A percentile compares a stretch with the other conserved stretches of the same genome.
phyloP scores from a whole-genome alignment of 2,329 filamentous ascomycete species.

The Talaromyces marneffei region DNA sequence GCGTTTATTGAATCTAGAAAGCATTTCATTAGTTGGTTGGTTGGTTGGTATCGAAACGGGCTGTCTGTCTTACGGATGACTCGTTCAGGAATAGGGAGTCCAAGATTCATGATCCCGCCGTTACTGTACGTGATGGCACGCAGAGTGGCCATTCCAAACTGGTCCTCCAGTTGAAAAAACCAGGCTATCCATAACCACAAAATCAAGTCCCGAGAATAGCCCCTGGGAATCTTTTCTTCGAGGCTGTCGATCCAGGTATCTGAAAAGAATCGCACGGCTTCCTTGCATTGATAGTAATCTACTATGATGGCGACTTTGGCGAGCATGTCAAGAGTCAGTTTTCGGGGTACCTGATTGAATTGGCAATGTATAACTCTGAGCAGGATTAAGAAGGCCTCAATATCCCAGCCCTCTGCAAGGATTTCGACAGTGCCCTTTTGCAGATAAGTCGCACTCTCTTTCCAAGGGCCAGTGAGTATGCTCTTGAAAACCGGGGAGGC shows the following conservation, averaged over 20 bases:
- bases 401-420: constrained; percentile 19
- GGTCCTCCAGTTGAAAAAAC: not conserved
- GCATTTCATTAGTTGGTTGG: not conserved
- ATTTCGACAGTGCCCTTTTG: constrained; percentile 19
- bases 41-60: not conserved
- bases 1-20: not conserved
- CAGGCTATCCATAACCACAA: constrained; percentile 28
- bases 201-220: constrained; percentile 1
- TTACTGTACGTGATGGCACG: constrained; percentile 1
- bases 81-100: constrained; percentile 11
- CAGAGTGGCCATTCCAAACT: not conserved
- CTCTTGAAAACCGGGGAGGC: constrained; percentile 20
- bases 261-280: constrained; percentile 12
- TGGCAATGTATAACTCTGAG: constrained; percentile 21
- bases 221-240: not conserved
- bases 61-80: not conserved
- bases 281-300: constrained; percentile 21
- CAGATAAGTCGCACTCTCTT: constrained; percentile 15
- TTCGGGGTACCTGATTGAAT: constrained; percentile 12
- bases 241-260: constrained; percentile 15
- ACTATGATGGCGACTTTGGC: constrained; percentile 16
- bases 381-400: constrained; percentile 21
- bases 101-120: not conserved
- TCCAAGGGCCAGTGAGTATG: constrained; percentile 18
- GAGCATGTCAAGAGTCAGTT: constrained; percentile 10